Evolutionary conservation across 345 rosid genomes (phyloP).

Genomic region (Dipteronia sinensis): DNA sequence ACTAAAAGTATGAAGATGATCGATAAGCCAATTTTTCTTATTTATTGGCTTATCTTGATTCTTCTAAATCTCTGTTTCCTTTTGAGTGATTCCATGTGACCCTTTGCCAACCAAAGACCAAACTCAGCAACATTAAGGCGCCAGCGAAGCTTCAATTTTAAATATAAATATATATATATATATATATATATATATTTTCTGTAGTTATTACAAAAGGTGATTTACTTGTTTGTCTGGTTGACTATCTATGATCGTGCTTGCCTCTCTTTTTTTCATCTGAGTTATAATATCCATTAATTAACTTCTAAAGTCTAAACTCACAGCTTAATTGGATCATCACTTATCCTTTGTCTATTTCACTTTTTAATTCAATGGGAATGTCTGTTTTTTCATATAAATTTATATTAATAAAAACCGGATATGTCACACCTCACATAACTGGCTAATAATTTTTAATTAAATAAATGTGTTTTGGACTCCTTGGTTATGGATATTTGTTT

Average conservation of each 20-base stretch:
- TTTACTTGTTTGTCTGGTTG: slow-evolving; percentile 3
- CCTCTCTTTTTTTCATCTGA: slow-evolving; percentile 2
- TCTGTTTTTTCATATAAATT: neutral
- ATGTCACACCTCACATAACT: no score
- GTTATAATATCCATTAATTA: neutral
- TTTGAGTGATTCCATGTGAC: slow-evolving; percentile 34
- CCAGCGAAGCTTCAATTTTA: slow-evolving; percentile 45
- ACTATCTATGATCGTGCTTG: slow-evolving; percentile 14
- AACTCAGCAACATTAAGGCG: slow-evolving; percentile 21
- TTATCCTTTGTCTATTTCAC: neutral
- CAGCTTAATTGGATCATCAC: neutral
- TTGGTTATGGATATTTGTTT: no score
- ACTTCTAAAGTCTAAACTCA: neutral
- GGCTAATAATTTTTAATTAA: no score
- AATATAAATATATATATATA: neutral
- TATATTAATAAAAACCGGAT: no score
- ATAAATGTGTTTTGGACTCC: no score
- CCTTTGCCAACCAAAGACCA: slow-evolving; percentile 32
- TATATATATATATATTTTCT: no score
- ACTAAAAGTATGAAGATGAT: neutral
- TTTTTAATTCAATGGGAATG: neutral
- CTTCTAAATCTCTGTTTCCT: slow-evolving; percentile 18
- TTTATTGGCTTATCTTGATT: slow-evolving; percentile 15
- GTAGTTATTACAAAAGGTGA: neutral
- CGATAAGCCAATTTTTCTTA: slow-evolving; percentile 3